A percentile compares a stretch with the other conserved stretches of the same genome.
phyloP scores from a whole-genome alignment of 2,329 filamentous ascomycete species.

The Colletotrichum orbiculare region DNA sequence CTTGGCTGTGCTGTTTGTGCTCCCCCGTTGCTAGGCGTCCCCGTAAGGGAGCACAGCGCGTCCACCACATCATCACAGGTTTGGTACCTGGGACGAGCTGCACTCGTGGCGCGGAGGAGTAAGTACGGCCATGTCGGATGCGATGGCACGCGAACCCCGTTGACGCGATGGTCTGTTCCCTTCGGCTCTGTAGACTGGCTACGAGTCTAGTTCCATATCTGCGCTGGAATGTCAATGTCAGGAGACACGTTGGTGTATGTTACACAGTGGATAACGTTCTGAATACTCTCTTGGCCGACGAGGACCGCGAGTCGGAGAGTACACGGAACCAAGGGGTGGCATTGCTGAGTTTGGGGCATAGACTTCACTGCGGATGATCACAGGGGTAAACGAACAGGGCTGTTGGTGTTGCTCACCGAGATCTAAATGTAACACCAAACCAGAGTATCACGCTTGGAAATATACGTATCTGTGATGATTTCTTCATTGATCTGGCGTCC shows the following conservation, averaged over 20 bases:
- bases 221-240: constrained; percentile 52
- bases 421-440: too few species aligned
- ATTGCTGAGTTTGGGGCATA: constrained; percentile 1
- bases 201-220: constrained; percentile 37
- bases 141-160: constrained; percentile 12
- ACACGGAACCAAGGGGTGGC: constrained; percentile 6
- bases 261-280: constrained; percentile 54
- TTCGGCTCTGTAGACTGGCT: too few species aligned
- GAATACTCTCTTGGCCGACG: constrained; percentile 44
- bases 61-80: constrained; percentile 48
- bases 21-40: constrained; percentile 46
- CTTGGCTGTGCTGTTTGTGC: constrained; percentile 50
- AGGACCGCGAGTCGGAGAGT: constrained; percentile 41
- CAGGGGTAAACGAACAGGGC: too few species aligned
- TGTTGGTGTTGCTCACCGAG: too few species aligned
- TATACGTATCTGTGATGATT: too few species aligned
- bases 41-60: constrained; percentile 47
- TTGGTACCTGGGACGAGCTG: constrained; percentile 48
- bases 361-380: too few species aligned
- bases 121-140: constrained; percentile 45
- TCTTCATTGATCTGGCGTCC: too few species aligned
- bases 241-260: constrained; percentile 50
- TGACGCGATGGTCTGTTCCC: background rate
- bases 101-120: constrained; percentile 43
- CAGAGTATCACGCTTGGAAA: too few species aligned